A percentile compares a stretch with the other conserved stretches of the same genome.
phyloP scores from a whole-genome alignment of 306 rosid species.

The Rubus idaeus region DNA sequence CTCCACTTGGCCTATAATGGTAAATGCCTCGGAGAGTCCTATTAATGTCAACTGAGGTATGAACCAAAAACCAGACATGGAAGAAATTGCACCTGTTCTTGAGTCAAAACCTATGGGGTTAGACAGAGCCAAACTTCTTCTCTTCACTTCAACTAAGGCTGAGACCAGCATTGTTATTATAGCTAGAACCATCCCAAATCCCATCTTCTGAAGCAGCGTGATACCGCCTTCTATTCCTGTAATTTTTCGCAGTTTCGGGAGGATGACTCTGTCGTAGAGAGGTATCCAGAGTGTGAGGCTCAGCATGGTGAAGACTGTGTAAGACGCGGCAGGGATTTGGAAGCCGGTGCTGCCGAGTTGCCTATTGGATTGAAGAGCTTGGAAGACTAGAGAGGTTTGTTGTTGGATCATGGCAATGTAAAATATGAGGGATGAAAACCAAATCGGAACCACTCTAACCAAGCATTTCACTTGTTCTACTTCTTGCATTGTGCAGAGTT shows the following conservation, averaged over 20 bases:
- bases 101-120: conserved; percentile 19
- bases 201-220: conserved; percentile 42
- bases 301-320: conserved; percentile 23
- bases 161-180: conserved; percentile 28
- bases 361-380: conserved; percentile 43
- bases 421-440: conserved; percentile 40
- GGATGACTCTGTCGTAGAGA: conserved; percentile 32
- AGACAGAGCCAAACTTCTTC: conserved; percentile 22
- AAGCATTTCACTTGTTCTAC: conserved; percentile 43
- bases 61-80: conserved; percentile 40
- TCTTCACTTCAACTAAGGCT: conserved; percentile 33
- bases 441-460: conserved; percentile 45
- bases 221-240: conserved; percentile 40
- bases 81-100: conserved; percentile 33
- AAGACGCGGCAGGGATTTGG: conserved; percentile 35
- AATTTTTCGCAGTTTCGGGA: conserved; percentile 23
- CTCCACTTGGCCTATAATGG: conserved; percentile 25
- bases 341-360: conserved; percentile 24
- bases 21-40: conserved; percentile 39
- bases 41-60: conserved; percentile 34
- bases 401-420: conserved; percentile 36
- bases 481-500: conserved; percentile 36
- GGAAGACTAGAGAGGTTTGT: conserved; percentile 42
- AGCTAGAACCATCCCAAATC: conserved; percentile 35
- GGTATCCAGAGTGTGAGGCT: conserved; percentile 36